Evolutionary conservation across 2,329 filamentous ascomycete species (phyloP).

Genomic region (Penicillium brasilianum): DNA sequence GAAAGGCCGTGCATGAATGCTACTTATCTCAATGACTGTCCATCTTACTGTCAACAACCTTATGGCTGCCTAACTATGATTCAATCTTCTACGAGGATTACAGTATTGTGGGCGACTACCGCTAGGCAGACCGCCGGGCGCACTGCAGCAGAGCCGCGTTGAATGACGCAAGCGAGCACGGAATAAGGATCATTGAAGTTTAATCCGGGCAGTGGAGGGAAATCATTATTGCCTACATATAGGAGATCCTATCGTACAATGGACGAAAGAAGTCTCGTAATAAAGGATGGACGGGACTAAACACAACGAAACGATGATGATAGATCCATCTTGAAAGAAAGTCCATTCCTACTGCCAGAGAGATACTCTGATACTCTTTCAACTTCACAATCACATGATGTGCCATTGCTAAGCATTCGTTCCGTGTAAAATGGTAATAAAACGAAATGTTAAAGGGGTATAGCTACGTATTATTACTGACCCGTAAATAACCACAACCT

Average conservation of each 20-base stretch:
- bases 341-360: too few relatives aligned
- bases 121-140: constrained; percentile 4
- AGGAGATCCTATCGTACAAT: not conserved
- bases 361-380: too few relatives aligned
- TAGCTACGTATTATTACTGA: too few relatives aligned
- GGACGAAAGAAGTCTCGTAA: not conserved
- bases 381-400: too few relatives aligned
- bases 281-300: too few relatives aligned
- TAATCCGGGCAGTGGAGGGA: constrained; percentile 1
- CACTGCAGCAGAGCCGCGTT: constrained; percentile 24
- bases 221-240: not conserved
- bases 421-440: too few relatives aligned
- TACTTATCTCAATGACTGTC: not conserved
- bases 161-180: constrained; percentile 27
- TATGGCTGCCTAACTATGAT: constrained; percentile 6
- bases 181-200: constrained; percentile 17
- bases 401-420: too few relatives aligned
- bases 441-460: too few relatives aligned
- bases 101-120: not conserved
- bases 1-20: too few relatives aligned
- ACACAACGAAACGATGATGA: not conserved
- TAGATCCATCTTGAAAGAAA: too few relatives aligned
- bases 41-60: not conserved
- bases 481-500: too few relatives aligned
- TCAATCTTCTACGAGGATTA: not conserved